Conservation (phyloP, 805 yeast species). For the Pichia occidentalis region DNA sequence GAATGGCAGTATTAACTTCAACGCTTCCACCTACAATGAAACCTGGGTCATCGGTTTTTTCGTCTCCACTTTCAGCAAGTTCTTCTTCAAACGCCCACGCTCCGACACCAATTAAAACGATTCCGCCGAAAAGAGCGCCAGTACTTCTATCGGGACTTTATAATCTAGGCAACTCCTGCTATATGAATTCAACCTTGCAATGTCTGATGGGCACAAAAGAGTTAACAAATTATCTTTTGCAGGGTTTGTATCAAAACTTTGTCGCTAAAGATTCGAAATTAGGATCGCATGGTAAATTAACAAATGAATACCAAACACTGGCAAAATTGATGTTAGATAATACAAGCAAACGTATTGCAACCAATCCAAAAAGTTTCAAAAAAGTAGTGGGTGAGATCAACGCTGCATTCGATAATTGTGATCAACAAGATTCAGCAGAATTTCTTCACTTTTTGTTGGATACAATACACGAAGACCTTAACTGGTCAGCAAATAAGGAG, state of each 20-base stretch:
- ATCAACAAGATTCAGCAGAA: slow-evolving; percentile 85
- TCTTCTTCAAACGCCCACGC: slow-evolving; percentile 15
- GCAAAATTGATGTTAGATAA: slow-evolving; percentile 37
- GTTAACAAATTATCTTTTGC: slow-evolving; percentile 54
- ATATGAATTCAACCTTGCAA: slow-evolving; percentile 87
- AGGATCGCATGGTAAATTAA: slow-evolving; percentile 77
- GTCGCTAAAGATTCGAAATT: slow-evolving; percentile 66
- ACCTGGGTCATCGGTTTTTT: too few species aligned
- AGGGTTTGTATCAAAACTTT: slow-evolving; percentile 54
- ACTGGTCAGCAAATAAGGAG: slow-evolving; percentile 50
- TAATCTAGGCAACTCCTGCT: slow-evolving; percentile 87
- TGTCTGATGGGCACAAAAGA: slow-evolving; percentile 71
- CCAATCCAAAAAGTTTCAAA: slow-evolving; percentile 40
- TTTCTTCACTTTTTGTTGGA: slow-evolving; percentile 71
- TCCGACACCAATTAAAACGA: slow-evolving; percentile 10
- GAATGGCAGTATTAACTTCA: too few species aligned
- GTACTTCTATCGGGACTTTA: slow-evolving; percentile 57
- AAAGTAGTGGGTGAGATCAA: slow-evolving; percentile 61
- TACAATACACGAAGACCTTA: slow-evolving; percentile 76
- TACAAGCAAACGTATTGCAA: slow-evolving; percentile 16
- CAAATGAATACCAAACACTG: slow-evolving; percentile 50
- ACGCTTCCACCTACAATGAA: too few species aligned
- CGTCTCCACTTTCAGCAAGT: too few species aligned
- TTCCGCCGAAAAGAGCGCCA: slow-evolving; percentile 10
- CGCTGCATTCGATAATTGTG: slow-evolving; percentile 53